Evolutionary conservation across 345 rosid species (phyloP), one percentile per base, ranked within the genome.

Genomic region (Odontarrhena argentea): DNA sequence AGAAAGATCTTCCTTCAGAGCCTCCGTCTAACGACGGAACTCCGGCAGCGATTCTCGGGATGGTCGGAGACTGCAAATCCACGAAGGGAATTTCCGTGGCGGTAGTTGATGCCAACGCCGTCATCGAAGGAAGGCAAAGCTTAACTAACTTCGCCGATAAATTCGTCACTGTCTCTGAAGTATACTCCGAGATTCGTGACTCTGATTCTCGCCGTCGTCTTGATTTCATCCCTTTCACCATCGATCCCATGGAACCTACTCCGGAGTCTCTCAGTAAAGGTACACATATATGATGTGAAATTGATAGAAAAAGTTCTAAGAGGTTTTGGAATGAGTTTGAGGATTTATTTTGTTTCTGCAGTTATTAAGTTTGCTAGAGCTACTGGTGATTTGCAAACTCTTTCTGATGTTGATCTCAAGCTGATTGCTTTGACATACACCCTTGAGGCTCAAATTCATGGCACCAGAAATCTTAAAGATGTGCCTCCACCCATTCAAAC

Each of bases 351-450:
- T 22, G 7, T 4, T 35, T 4, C 1, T 56, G 40, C 82, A 88
- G 97, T 87, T 52, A 75, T 79, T 67, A 87, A 88, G 57, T 94
- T 94, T 79, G 96, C 97, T 1, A 81, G 80, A 73, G 93, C 89
- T 1, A 94, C 96, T 12, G 99, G 97, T 77, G 99, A 91, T 63
- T 71, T 94, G 57, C 99, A 86, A 73, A 82, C 96, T 2, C 88
- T 94, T 22, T 94, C 99, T 0, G 89, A 87, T 38, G 97, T 94
- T 67, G 99, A 91, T 79, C 81, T 84, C 7, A 94, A 88, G 32
- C 60, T 94, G 34, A 82, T 91, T 81, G 99, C 99, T 12, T 70
- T 94, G 68, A 84, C 93, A 1, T 88, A 88, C 50, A 88, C 87
- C 0, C 72, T 94, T 6, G 99, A 91, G 79, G 80, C 89, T 57